Percentiles rank a stretch among this genome's conserved stretches.
Conservation (phyloP, 2,329 filamentous ascomycete species). For the Claviceps sorghi region DNA sequence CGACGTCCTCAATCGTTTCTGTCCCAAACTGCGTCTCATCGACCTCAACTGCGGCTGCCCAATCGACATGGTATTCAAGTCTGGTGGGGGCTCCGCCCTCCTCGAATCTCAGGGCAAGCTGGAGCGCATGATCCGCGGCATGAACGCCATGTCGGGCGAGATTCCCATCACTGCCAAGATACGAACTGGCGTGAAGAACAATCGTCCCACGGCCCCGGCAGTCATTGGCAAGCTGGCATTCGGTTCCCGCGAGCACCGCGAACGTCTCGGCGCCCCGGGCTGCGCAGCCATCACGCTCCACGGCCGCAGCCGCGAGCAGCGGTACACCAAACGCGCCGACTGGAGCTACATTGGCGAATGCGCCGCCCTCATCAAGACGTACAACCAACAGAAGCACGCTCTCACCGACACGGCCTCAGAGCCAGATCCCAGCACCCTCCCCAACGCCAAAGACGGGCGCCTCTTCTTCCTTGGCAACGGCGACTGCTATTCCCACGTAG, state of each 20-base stretch:
- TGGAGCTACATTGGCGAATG: conserved; percentile 92
- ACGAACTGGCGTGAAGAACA: conserved; percentile 74
- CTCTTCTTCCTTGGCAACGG: conserved; percentile 94
- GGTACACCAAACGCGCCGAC: conserved; percentile 84
- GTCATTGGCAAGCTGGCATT: conserved; percentile 72
- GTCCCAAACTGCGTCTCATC: conserved; percentile 75
- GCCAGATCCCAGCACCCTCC: conserved; percentile 57
- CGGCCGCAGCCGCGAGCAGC: conserved; percentile 82
- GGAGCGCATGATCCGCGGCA: conserved; percentile 87
- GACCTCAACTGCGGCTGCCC: conserved; percentile 96
- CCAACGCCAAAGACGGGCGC: conserved; percentile 49
- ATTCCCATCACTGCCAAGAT: conserved; percentile 93
- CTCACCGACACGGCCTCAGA: conserved; percentile 65
- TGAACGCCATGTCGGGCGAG: conserved; percentile 85
- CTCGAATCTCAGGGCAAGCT: conserved; percentile 80
- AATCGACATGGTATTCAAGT: conserved; percentile 82
- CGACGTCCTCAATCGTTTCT: conserved; percentile 60
- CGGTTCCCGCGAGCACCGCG: conserved; percentile 57
- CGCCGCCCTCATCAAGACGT: conserved; percentile 64
- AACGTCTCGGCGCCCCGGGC: conserved; percentile 59
- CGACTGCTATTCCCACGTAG: conserved; percentile 83
- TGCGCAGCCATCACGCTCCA: conserved; percentile 94
- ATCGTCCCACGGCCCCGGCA: conserved; percentile 63
- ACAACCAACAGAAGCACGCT: conserved; percentile 54
- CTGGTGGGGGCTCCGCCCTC: conserved; percentile 78